These are phyloP conservation scores for Xylaria flabelliformis DNA, from an alignment of 495 filamentous ascomycete species.

Conservation along the genomic window DNA sequence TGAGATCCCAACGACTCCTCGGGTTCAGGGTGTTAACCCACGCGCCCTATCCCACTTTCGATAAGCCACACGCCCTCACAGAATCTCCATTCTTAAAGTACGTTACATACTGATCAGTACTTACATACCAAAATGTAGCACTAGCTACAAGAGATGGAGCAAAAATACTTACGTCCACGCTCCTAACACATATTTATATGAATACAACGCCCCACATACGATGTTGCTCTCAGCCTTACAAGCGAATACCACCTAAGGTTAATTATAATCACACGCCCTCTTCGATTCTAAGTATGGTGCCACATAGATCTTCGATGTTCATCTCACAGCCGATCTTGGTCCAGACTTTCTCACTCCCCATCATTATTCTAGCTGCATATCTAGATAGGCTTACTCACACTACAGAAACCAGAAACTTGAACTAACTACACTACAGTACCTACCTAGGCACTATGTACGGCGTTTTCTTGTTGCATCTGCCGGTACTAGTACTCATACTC, in stretches of 20 bases:
- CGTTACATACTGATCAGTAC: too few relatives aligned
- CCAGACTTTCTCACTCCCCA: not conserved
- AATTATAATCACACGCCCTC: slow-evolving; percentile 14
- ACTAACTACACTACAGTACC: slow-evolving; percentile 5
- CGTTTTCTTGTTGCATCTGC: slow-evolving; percentile 10
- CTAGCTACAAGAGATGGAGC: not conserved
- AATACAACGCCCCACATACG: not conserved
- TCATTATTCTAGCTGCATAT: not conserved
- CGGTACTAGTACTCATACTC: slow-evolving; percentile 9
- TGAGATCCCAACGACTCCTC: not conserved
- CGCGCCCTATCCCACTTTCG: not conserved
- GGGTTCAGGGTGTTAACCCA: slow-evolving; percentile 5
- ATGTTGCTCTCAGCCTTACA: slow-evolving; percentile 13
- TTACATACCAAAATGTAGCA: too few relatives aligned
- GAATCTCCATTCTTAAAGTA: too few relatives aligned
- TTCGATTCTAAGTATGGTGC: not conserved
- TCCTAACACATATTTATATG: not conserved
- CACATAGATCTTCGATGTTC: slow-evolving; percentile 1
- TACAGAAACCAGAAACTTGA: not conserved
- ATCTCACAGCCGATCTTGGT: slow-evolving; percentile 10
- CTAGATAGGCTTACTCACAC: not conserved
- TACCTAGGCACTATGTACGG: slow-evolving; percentile 16
- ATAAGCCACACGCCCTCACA: not conserved
- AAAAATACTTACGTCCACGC: not conserved
- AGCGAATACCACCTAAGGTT: slow-evolving; percentile 12